phyloP scores from a whole-genome alignment of 768 basidiomycete genomes.

The Tulasnella sp. region DNA sequence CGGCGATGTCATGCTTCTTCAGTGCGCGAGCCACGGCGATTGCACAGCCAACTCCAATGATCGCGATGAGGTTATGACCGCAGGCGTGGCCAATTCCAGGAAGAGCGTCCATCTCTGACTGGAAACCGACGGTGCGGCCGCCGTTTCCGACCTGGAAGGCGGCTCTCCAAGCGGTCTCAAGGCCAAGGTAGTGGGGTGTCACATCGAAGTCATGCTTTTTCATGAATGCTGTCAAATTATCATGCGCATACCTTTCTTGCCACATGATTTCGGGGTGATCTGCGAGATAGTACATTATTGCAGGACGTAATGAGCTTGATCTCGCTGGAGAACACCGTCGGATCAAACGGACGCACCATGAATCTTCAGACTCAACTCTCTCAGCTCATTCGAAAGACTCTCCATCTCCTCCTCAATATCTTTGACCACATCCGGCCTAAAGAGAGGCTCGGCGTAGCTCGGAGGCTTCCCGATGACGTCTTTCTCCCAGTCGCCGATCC shows the following conservation, averaged over 20 bases:
- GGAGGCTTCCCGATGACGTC: no score
- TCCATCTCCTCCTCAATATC: slow-evolving; percentile 49
- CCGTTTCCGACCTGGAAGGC: slow-evolving; percentile 51
- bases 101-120: slow-evolving; percentile 70
- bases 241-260: slow-evolving; percentile 50
- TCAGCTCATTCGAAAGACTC: slow-evolving; percentile 41
- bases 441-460: background rate
- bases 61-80: slow-evolving; percentile 76
- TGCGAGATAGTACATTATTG: background rate
- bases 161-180: slow-evolving; percentile 69
- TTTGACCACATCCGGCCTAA: slow-evolving; percentile 40
- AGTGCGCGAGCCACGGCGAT: slow-evolving; percentile 53
- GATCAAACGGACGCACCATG: slow-evolving; percentile 37
- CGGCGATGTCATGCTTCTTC: slow-evolving; percentile 48
- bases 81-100: slow-evolving; percentile 34
- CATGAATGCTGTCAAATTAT: slow-evolving; percentile 57
- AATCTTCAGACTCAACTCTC: slow-evolving; percentile 55
- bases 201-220: slow-evolving; percentile 53
- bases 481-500: no score
- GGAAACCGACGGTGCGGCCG: slow-evolving; percentile 61
- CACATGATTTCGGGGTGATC: no score
- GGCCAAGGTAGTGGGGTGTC: slow-evolving; percentile 39
- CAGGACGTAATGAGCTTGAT: background rate
- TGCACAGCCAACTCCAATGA: slow-evolving; percentile 60
- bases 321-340: background rate